Base-by-base conservation (phyloP, 495 filamentous ascomycete species). In the Penicillium cataractarum region DNA sequence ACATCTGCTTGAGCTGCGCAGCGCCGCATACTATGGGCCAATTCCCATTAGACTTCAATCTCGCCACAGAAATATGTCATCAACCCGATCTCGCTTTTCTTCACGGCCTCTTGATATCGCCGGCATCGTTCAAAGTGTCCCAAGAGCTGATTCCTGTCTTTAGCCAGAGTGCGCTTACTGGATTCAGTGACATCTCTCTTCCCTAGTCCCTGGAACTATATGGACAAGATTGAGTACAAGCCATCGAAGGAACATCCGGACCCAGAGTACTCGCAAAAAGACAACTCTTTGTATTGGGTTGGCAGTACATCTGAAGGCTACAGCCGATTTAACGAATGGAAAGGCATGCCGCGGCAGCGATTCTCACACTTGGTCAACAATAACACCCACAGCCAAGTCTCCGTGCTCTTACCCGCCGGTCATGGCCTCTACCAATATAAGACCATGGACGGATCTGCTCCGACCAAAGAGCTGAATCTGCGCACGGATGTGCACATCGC, bases 31-130 rank as follows among this genome's bases (percentile, higher is more conserved):
- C 89, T 0, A 66, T 86, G n/a, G 85, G 84, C 7, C 83, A 85
- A 19, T 92, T 89, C 65, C 78, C 91, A 0, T 72, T 78, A 26
- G 79, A 91, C 65, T 93, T 89, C 85, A 76, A 83, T 17, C 69
- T 85, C 12, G 83, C 88, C 5, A 82, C 84, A 9, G 83, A 90
- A 31, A 81, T 90, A 49, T 96, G 91, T 70, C 89, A 93, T 63
- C 91, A 96, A 66, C 87, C 91, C 1, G 91, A 96, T 65, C 79
- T 96, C 44, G 84, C 87, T 19, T 80, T 86, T 39, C 79, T 93
- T 3, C 91, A 94, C 65, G 88, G 89, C 39, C 83, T 92, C 57
- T 80, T 90, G 71, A 80, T 89, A 31, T 87, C 82, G 0, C 84
- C 90, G 0, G 80, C 90, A 1, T 81, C 86, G 7, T 82, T 87